Percentiles rank a stretch among this genome's conserved stretches.
Evolutionary conservation across 202 grass and related monocot species (phyloP).

Genomic region (Zizania palustris): DNA sequence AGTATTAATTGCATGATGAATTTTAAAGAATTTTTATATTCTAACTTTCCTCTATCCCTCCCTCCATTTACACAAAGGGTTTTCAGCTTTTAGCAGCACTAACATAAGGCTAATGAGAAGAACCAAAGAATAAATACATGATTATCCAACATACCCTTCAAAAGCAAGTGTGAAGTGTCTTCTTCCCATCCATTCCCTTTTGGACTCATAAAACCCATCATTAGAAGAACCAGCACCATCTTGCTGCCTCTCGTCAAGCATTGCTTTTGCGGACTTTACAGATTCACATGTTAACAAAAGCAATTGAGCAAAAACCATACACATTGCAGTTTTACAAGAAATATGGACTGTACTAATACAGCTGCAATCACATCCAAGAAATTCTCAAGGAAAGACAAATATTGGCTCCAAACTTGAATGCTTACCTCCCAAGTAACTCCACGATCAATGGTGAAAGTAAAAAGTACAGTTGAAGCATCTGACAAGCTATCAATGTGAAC

Average conservation of each 20-base stretch:
- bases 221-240: constrained; percentile 54
- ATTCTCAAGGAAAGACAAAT: constrained; percentile 36
- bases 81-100: constrained; percentile 17
- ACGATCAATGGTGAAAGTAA: constrained; percentile 84
- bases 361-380: constrained; percentile 18
- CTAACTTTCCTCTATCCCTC: constrained; percentile 15
- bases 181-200: constrained; percentile 98
- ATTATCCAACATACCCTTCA: constrained; percentile 66
- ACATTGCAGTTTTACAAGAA: constrained; percentile 16
- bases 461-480: constrained; percentile 82
- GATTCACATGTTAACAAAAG: constrained; percentile 43
- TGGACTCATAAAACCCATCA: constrained; percentile 98
- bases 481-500: constrained; percentile 91
- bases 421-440: constrained; percentile 96
- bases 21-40: constrained; percentile 31
- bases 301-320: constrained; percentile 16
- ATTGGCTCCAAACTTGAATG: constrained; percentile 7
- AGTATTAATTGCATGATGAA: not conserved
- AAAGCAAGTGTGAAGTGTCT: constrained; percentile 84
- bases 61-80: not conserved
- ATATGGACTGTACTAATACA: constrained; percentile 20
- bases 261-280: constrained; percentile 67
- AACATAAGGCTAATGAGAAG: constrained; percentile 25
- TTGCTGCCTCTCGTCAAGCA: constrained; percentile 70
- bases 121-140: constrained; percentile 28